Evolutionary conservation across 495 filamentous ascomycete species (phyloP).

Genomic region (Viridothelium virens): DNA sequence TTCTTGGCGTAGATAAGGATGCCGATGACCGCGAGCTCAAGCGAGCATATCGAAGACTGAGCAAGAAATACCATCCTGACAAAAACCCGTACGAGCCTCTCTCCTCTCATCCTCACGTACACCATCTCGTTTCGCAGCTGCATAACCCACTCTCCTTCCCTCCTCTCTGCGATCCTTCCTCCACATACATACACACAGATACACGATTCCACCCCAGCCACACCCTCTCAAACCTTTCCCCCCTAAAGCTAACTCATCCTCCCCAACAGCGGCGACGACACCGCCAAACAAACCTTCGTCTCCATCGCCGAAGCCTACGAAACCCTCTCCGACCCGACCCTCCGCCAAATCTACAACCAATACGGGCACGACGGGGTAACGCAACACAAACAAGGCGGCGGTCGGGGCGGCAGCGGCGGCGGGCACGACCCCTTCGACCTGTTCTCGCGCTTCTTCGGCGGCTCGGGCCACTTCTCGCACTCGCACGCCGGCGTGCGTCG

Average conservation of each 20-base stretch:
- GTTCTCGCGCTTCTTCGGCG: slow-evolving; percentile 96
- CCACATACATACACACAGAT: slow-evolving; percentile 11
- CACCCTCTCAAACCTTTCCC: slow-evolving; percentile 5
- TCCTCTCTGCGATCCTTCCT: slow-evolving; percentile 2
- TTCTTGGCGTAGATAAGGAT: slow-evolving; percentile 71
- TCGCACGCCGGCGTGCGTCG: slow-evolving; percentile 63
- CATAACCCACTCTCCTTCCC: slow-evolving; percentile 4
- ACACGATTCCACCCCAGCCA: too few relatives aligned
- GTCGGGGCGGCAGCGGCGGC: slow-evolving; percentile 46
- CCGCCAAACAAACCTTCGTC: slow-evolving; percentile 87
- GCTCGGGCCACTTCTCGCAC: slow-evolving; percentile 72
- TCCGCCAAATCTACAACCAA: slow-evolving; percentile 88
- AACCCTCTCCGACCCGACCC: slow-evolving; percentile 70
- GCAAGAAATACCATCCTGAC: slow-evolving; percentile 95
- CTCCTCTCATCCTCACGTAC: too few relatives aligned
- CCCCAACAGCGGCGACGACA: slow-evolving; percentile 55
- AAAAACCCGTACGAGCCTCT: slow-evolving; percentile 80
- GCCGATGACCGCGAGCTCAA: slow-evolving; percentile 91
- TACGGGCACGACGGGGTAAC: slow-evolving; percentile 87
- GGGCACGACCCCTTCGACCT: slow-evolving; percentile 91
- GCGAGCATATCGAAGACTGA: slow-evolving; percentile 83
- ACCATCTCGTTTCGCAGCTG: too few relatives aligned
- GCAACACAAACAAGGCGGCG: slow-evolving; percentile 68
- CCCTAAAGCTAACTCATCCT: slow-evolving; percentile 11
- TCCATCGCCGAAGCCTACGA: slow-evolving; percentile 96